Conservation (phyloP, 2,329 filamentous ascomycete species). For the Cadophora luteo-olivacea region DNA sequence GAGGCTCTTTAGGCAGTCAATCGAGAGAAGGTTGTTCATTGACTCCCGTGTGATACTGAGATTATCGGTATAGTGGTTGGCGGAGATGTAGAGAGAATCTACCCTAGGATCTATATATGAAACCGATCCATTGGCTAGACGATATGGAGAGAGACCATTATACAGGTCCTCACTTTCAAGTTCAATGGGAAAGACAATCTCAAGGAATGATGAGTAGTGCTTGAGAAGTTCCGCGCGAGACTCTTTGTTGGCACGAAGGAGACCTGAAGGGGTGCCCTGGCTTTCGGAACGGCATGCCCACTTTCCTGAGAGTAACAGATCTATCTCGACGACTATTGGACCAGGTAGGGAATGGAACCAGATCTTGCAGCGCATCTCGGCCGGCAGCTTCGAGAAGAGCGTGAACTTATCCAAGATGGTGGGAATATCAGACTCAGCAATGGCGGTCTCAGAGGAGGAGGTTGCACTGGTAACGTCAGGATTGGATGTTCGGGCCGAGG, state of each 20-base stretch:
- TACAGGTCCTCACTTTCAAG: too few species aligned
- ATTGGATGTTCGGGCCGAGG: too few species aligned
- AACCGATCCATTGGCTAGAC: background rate
- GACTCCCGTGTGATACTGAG: background rate
- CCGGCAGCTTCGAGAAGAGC: constrained; percentile 22
- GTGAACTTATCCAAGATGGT: background rate
- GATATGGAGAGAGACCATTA: too few species aligned
- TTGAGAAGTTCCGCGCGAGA: constrained; percentile 1
- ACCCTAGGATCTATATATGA: background rate
- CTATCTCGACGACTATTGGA: constrained; percentile 14
- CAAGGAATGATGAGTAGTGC: background rate
- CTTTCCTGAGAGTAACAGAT: background rate
- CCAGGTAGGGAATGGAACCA: constrained; percentile 34
- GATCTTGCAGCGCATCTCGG: constrained; percentile 45
- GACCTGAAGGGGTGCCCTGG: background rate
- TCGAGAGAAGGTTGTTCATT: background rate
- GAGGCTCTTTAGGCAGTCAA: background rate
- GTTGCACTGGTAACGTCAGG: too few species aligned
- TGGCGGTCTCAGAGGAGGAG: too few species aligned
- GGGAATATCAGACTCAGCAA: too few species aligned
- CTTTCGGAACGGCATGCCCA: constrained; percentile 14
- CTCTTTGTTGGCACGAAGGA: background rate
- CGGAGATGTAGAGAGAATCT: constrained; percentile 14
- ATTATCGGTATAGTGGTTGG: background rate
- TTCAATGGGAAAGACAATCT: background rate